Conservation (phyloP, 345 rosid genomes). For the Citropsis articulata region DNA sequence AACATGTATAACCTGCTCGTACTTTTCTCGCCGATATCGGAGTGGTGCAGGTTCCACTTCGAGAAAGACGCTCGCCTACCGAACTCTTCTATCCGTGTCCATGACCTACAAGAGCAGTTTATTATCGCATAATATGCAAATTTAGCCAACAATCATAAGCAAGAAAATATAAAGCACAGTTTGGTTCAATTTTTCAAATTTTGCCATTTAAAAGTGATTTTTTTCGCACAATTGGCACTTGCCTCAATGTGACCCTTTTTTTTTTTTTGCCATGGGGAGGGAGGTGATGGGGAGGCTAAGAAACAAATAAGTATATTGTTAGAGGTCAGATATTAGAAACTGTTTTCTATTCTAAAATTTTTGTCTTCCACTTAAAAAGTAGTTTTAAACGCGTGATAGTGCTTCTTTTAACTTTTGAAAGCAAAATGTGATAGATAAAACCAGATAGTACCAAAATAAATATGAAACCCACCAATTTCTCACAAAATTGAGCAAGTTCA, state of each 20-base stretch:
- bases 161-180: neutral
- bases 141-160: neutral
- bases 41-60: constrained; percentile 78
- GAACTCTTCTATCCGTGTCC: constrained; percentile 93
- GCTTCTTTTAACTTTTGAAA: too few species aligned
- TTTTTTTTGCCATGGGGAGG: too few species aligned
- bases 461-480: too few species aligned
- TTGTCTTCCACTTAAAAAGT: too few species aligned
- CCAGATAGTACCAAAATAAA: too few species aligned
- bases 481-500: too few species aligned
- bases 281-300: too few species aligned
- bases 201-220: neutral
- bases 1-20: constrained; percentile 75
- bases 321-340: too few species aligned
- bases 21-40: constrained; percentile 72
- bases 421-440: too few species aligned
- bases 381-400: too few species aligned
- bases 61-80: constrained; percentile 97
- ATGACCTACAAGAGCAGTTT: constrained; percentile 51
- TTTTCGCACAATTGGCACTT: neutral
- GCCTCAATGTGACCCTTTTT: neutral
- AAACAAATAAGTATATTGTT: too few species aligned
- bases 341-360: too few species aligned
- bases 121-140: constrained; percentile 1
- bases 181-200: neutral